Evolutionary conservation across 2,329 filamentous ascomycete genomes (phyloP), one percentile per base, ranked within the genome.

Genomic region (Alternaria consortialis): DNA sequence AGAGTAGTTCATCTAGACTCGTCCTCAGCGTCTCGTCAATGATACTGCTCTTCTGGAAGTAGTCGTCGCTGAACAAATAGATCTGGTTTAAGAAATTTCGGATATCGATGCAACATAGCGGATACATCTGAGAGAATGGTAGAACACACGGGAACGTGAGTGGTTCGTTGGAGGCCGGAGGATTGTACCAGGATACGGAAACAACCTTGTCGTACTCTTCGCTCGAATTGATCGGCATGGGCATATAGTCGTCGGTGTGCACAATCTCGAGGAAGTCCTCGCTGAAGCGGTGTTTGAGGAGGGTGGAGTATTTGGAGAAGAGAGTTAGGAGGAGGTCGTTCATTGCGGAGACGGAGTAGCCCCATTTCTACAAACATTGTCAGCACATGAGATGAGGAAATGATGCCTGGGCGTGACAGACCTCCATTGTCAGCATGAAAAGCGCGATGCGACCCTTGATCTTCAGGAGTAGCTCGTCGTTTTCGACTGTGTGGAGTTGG

Each of bases 121-220:
- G 94, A 76, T 99, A 99, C 95, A 99, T 99, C 72, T 98, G 94
- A 12, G 94, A 97, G 78, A 99, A 99, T 0, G 95, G 96, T 1
- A 99, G 84, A n/a, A 97, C 92, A 70, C 91, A 96, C 5, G 95
- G 96, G 76, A 97, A 97, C 12, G 85, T 89, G 71, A 97, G 86
- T 68, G 95, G 88, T 62, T 60, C 57, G 15, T 42, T 60, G 32
- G 55, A 42, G 0, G 31, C 36, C 2, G 53, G 57, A 43, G 94
- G 94, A 1, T 87, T 90, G 77, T 97, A 98, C 94, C 94, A 99
- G 80, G 91, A 97, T 62, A 98, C 93, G 63, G 93, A 95, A 66
- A 97, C 88, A 36, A 99, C 94, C 73, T 97, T 97, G 72, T 96
- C 92, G 75, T 97, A 98, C 74, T 98, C 94, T 71, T 97, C 94